These are phyloP conservation scores for Benincasa hispida DNA, from an alignment of 306 rosid genomes.

Conservation along the genomic window DNA sequence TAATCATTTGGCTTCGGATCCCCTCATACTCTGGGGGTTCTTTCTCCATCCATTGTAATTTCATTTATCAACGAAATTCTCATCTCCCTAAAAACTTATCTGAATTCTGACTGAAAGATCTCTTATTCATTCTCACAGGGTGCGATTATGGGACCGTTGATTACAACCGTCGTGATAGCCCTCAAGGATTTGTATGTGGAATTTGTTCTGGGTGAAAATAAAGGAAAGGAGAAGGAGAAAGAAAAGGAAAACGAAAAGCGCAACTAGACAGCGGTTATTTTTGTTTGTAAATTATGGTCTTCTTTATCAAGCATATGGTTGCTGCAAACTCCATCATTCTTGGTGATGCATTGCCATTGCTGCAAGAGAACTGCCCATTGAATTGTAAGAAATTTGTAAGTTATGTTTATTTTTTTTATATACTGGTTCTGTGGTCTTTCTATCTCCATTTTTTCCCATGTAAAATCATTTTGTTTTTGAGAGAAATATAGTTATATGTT, in stretches of 20 bases:
- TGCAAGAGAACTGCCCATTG: not conserved
- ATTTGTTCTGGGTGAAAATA: constrained; percentile 58
- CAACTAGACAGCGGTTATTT: not conserved
- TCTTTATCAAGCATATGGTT: not conserved
- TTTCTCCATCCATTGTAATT: not conserved
- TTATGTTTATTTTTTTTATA: not conserved
- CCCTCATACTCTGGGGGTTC: not conserved
- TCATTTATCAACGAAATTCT: not conserved
- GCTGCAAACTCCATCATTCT: not conserved
- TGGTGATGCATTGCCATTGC: not conserved
- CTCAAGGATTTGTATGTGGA: constrained; percentile 80
- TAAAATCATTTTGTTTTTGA: not conserved
- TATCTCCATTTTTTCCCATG: not conserved
- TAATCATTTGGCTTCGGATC: not conserved
- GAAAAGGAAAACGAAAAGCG: constrained; percentile 13
- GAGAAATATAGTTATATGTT: not conserved
- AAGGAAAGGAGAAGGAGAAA: constrained; percentile 29
- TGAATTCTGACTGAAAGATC: not conserved
- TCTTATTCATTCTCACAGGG: constrained; percentile 34
- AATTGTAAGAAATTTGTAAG: constrained; percentile 6
- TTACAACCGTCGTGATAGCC: constrained; percentile 89
- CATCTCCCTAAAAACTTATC: not conserved
- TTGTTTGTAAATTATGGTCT: not conserved
- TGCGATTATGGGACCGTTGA: constrained; percentile 96
- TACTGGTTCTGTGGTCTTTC: not conserved